Conservation (phyloP, 306 rosid species). For the Ziziphus jujuba region DNA sequence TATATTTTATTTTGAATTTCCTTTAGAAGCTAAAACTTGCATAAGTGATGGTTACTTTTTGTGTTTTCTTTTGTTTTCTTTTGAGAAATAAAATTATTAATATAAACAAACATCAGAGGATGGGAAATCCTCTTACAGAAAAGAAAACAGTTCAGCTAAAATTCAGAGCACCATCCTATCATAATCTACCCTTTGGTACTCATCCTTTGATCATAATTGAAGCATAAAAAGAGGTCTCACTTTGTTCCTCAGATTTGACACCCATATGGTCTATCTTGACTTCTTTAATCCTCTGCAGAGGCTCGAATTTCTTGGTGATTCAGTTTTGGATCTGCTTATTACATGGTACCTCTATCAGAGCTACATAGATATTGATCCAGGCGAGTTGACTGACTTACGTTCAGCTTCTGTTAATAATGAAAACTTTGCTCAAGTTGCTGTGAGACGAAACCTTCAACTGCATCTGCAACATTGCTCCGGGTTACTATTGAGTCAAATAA, state of each 20-base stretch:
- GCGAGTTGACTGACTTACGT: constrained; percentile 91
- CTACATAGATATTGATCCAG: constrained; percentile 70
- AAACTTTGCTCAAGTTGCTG: constrained; percentile 83
- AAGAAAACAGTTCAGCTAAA: too few relatives aligned
- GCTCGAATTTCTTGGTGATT: constrained; percentile 93
- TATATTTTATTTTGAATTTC: too few relatives aligned
- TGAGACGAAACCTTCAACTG: constrained; percentile 58
- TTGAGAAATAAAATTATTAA: background rate
- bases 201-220: too few relatives aligned
- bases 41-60: constrained; percentile 6
- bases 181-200: too few relatives aligned
- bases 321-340: constrained; percentile 87
- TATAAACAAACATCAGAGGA: too few relatives aligned
- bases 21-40: too few relatives aligned
- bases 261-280: constrained; percentile 1
- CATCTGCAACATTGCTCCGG: constrained; percentile 80
- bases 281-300: constrained; percentile 55
- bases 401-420: constrained; percentile 91
- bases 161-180: too few relatives aligned
- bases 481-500: constrained; percentile 60
- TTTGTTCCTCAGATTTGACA: too few relatives aligned
- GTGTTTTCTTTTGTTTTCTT: background rate
- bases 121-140: too few relatives aligned
- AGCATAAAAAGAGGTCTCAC: too few relatives aligned
- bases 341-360: constrained; percentile 75